Conservation (phyloP, 2,329 filamentous ascomycete species). For the Aspergillus versicolor region DNA sequence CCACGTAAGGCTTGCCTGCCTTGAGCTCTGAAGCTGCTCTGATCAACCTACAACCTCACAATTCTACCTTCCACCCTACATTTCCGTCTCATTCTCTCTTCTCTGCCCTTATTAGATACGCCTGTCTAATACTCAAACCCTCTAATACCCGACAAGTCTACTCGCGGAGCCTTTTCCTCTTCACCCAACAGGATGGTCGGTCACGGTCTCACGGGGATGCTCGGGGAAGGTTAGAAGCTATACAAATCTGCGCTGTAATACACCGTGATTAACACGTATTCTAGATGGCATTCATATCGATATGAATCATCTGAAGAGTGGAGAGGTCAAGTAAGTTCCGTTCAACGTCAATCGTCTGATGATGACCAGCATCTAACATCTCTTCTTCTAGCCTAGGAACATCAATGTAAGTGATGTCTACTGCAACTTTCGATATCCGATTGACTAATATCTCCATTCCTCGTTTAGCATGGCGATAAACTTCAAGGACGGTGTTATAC, state of each 20-base stretch:
- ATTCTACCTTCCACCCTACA: slow-evolving; percentile 5
- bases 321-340: slow-evolving; percentile 87
- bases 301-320: slow-evolving; percentile 98
- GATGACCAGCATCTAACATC: slow-evolving; percentile 31
- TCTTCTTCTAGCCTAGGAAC: slow-evolving; percentile 73
- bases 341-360: neutral
- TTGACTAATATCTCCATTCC: neutral
- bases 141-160: neutral
- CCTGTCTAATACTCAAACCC: neutral
- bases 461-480: slow-evolving; percentile 92
- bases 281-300: slow-evolving; percentile 98
- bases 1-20: slow-evolving; percentile 33
- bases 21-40: slow-evolving; percentile 24
- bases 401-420: slow-evolving; percentile 71
- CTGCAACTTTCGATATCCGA: neutral
- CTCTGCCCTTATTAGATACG: neutral
- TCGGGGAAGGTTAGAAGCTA: slow-evolving; percentile 43
- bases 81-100: neutral
- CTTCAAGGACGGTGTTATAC: slow-evolving; percentile 96
- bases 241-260: slow-evolving; percentile 11
- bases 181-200: slow-evolving; percentile 36
- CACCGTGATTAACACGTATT: slow-evolving; percentile 18
- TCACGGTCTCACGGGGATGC: slow-evolving; percentile 42
- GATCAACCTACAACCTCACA: slow-evolving; percentile 20
- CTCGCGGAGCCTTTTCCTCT: neutral